phyloP scores from a whole-genome alignment of 2,329 filamentous ascomycete genomes.

The Ustulina deusta region DNA sequence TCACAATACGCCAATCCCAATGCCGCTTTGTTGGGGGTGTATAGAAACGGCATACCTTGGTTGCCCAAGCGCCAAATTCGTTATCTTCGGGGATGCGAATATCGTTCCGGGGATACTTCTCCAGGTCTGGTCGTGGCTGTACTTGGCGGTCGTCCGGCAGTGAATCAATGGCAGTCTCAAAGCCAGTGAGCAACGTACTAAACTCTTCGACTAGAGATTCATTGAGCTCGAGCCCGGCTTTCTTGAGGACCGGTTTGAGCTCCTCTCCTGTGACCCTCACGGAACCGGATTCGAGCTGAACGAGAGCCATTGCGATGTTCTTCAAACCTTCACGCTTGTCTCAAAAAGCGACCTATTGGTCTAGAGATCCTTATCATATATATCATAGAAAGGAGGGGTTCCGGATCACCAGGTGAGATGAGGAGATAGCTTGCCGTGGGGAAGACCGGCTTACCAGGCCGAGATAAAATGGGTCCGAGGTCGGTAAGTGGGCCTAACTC shows the following conservation, averaged over 20 bases:
- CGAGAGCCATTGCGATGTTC: slow-evolving; percentile 38
- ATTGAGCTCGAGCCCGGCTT: slow-evolving; percentile 43
- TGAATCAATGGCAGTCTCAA: slow-evolving; percentile 42
- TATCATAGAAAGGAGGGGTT: slow-evolving; percentile 1
- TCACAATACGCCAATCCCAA: too few relatives aligned
- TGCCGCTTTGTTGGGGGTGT: too few relatives aligned
- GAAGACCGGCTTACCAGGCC: not conserved
- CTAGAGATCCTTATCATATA: not conserved
- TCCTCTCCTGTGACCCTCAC: slow-evolving; percentile 37
- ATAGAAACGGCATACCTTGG: slow-evolving; percentile 36
- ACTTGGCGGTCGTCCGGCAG: slow-evolving; percentile 42
- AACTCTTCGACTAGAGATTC: slow-evolving; percentile 39
- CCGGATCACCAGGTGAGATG: not conserved
- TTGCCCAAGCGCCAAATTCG: slow-evolving; percentile 46
- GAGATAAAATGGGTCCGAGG: not conserved
- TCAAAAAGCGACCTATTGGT: too few relatives aligned
- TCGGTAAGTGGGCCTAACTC: not conserved
- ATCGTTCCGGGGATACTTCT: slow-evolving; percentile 46
- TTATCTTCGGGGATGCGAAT: slow-evolving; percentile 45
- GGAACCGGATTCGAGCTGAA: slow-evolving; percentile 21
- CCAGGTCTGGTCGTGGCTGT: slow-evolving; percentile 44
- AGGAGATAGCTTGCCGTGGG: not conserved
- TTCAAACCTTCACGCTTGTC: not conserved
- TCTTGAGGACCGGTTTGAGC: slow-evolving; percentile 39
- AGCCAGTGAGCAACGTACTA: slow-evolving; percentile 39